These are phyloP conservation scores for Hyaloperonospora brassicae DNA, from an alignment of 352 stramenopile genomes.

Conservation along the genomic window DNA sequence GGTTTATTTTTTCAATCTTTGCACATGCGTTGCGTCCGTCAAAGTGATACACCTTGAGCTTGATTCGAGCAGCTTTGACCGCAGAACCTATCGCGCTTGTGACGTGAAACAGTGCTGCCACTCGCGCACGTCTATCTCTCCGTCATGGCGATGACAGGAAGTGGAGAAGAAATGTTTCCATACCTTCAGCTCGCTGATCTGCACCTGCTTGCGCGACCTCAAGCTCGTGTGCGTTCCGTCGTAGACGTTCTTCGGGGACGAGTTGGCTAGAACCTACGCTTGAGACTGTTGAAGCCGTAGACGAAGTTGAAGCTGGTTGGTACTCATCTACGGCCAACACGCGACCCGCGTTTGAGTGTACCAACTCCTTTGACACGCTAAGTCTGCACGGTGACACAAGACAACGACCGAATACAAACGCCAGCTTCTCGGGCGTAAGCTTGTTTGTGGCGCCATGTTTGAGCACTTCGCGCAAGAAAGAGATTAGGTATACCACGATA, in stretches of 20 bases:
- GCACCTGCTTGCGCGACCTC: slow-evolving; percentile 52
- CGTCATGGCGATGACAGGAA: slow-evolving; percentile 45
- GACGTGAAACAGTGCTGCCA: slow-evolving; percentile 5
- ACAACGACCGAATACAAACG: slow-evolving; percentile 69
- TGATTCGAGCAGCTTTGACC: slow-evolving; percentile 7
- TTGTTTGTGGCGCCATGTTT: slow-evolving; percentile 54
- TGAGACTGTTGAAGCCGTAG: slow-evolving; percentile 34
- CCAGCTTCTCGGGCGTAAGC: slow-evolving; percentile 59
- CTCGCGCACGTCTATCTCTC: slow-evolving; percentile 10
- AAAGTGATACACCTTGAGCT: slow-evolving; percentile 21
- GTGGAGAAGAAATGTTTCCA: slow-evolving; percentile 65
- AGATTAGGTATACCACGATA: slow-evolving; percentile 94
- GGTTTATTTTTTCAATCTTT: slow-evolving; percentile 20
- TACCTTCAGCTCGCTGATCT: slow-evolving; percentile 49
- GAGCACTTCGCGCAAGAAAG: slow-evolving; percentile 93
- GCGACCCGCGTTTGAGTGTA: slow-evolving; percentile 7
- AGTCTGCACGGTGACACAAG: slow-evolving; percentile 47
- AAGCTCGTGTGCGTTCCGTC: slow-evolving; percentile 43
- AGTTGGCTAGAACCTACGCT: slow-evolving; percentile 23
- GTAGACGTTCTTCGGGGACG: slow-evolving; percentile 51
- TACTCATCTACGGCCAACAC: slow-evolving; percentile 21
- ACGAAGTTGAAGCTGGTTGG: slow-evolving; percentile 23
- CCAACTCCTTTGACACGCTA: slow-evolving; percentile 10
- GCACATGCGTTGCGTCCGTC: slow-evolving; percentile 12
- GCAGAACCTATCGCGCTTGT: not conserved